phyloP scores from a whole-genome alignment of 805 yeast species.

The Wickerhamiella domercqiae region DNA sequence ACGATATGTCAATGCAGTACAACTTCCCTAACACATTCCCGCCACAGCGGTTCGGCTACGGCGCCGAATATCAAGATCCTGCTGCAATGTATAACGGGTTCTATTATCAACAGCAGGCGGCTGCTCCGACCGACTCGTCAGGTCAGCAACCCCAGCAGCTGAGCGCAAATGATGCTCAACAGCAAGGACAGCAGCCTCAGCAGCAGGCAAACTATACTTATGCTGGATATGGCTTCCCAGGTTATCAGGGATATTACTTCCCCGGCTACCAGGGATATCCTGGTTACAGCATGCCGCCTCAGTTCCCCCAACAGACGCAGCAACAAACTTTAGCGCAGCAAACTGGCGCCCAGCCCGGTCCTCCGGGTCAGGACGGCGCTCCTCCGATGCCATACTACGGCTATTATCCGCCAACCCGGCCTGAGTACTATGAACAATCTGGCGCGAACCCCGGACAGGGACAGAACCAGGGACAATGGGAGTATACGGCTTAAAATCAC shows the following conservation, averaged over 20 bases:
- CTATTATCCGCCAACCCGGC: conserved; percentile 4
- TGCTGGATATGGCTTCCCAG: conserved; percentile 1
- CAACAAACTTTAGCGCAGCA: neutral
- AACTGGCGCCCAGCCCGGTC: conserved; percentile 1
- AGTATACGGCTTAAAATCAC: neutral
- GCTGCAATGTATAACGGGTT: neutral
- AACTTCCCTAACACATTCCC: neutral
- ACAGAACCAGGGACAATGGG: neutral
- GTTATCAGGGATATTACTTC: too few relatives aligned
- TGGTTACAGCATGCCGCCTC: conserved; percentile 4
- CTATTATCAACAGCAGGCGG: conserved; percentile 3
- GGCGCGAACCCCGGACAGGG: too few relatives aligned
- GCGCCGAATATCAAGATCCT: conserved; percentile 2
- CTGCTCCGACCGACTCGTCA: conserved; percentile 4
- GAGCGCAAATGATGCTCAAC: too few relatives aligned
- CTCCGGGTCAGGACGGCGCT: conserved; percentile 2
- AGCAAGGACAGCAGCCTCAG: neutral
- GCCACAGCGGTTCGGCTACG: conserved; percentile 2
- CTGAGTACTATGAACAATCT: neutral
- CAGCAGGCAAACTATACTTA: neutral
- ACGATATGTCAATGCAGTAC: neutral
- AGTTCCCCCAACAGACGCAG: conserved; percentile 3
- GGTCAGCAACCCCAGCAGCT: too few relatives aligned
- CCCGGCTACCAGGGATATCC: conserved; percentile 1
- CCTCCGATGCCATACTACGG: conserved; percentile 4